Base-by-base conservation (phyloP, 768 basidiomycete genomes). In the Podaxis pistillaris region DNA sequence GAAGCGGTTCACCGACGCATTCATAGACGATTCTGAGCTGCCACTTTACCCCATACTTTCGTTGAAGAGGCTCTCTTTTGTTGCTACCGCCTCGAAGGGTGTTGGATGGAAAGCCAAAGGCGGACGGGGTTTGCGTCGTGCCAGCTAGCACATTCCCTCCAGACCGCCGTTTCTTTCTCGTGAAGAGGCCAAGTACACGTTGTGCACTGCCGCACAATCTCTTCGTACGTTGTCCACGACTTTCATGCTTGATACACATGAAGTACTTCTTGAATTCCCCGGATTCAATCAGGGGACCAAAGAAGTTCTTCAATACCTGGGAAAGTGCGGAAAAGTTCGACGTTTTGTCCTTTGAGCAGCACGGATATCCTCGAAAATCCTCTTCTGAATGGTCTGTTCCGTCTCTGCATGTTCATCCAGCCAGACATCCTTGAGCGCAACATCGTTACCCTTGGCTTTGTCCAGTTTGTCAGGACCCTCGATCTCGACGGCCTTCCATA, bases 381-480 rank as follows among this genome's bases (percentile, higher is more conserved):
- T 38, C 1, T 53, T 12, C 49, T 68, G 67, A 28, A 68, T 65
- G 19, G 67, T 36, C 17, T 28, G n/a, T 37, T 68, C 66, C 2
- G 65, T 65, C 7, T 30, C 11, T 6, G 66, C 54, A 5, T 19
- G 15, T 1, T 30, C 47, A 26, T 67, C 65, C 2, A 70, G 54
- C 68, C 68, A 70, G 6, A 67, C 66, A 49, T 70, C 66, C 53
- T 68, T 67, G 17, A 70, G 36, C 11, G 65, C 65, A 3, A 56
- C 28, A 8, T 37, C 4, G 17, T 56, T 59, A 36, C 62, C 65
- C 33, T 19, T 19, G 19, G 1, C 19, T 19, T 19, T 19, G 19
- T 19, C 19, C 19, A 19, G 19, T 19, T 19, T 19, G 1, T 19
- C 19, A 1, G 19, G 19, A 19, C 19, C 19, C 19, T 19, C 19